These are phyloP conservation scores for Colletotrichum sojae DNA, from an alignment of 2,329 filamentous ascomycete species.

Conservation along the genomic window DNA sequence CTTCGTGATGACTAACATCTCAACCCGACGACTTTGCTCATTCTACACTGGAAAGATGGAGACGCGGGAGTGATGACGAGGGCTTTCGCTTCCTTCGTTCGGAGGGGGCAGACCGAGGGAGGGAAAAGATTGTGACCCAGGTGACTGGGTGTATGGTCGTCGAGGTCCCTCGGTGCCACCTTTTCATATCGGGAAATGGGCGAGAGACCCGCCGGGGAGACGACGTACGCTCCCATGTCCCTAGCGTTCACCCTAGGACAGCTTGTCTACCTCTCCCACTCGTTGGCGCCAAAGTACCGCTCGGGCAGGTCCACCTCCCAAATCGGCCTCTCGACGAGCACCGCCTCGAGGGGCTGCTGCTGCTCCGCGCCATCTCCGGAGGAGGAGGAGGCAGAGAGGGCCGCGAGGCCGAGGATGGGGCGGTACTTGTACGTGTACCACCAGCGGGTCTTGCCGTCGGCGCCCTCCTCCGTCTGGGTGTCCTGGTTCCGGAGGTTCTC, in stretches of 20 bases:
- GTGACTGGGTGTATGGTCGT: too few relatives aligned
- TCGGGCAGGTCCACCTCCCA: conserved; percentile 86
- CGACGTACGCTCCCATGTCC: too few relatives aligned
- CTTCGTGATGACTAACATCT: background rate
- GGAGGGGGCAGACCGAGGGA: background rate
- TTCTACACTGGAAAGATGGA: background rate
- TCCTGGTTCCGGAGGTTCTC: conserved; percentile 49
- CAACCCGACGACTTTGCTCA: background rate
- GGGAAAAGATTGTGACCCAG: too few relatives aligned
- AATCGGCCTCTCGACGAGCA: conserved; percentile 87
- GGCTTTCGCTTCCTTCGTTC: background rate
- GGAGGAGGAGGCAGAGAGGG: conserved; percentile 47
- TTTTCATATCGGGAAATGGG: background rate
- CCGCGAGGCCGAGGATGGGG: conserved; percentile 84
- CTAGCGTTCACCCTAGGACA: too few relatives aligned
- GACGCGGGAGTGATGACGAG: background rate
- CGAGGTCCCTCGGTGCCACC: background rate
- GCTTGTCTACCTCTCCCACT: conserved; percentile 56
- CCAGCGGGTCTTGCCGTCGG: conserved; percentile 55
- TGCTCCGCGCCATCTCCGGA: background rate
- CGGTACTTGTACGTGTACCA: conserved; percentile 96
- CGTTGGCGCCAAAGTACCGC: conserved; percentile 74
- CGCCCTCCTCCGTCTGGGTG: conserved; percentile 40
- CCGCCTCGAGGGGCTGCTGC: conserved; percentile 76
- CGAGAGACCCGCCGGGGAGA: background rate